Conservation (phyloP, 2,329 filamentous ascomycete genomes). For the Xylariales sp. region DNA sequence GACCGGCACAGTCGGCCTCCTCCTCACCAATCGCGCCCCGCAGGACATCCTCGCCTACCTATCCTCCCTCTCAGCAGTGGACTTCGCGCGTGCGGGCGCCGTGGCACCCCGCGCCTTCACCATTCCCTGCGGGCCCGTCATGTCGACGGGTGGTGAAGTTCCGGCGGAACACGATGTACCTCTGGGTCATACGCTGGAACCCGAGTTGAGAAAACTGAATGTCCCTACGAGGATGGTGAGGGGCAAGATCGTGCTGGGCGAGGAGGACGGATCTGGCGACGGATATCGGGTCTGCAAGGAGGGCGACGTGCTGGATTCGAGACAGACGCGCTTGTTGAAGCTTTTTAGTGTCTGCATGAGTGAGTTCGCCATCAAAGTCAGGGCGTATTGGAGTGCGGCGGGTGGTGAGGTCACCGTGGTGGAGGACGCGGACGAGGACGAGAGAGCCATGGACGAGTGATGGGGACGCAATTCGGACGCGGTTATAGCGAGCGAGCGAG, state of each 20-base stretch:
- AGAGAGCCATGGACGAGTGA: slow-evolving; percentile 1
- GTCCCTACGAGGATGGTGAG: slow-evolving; percentile 85
- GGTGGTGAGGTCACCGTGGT: slow-evolving; percentile 56
- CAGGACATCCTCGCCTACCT: slow-evolving; percentile 69
- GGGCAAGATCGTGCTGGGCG: slow-evolving; percentile 74
- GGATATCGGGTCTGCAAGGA: slow-evolving; percentile 78
- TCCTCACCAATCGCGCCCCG: slow-evolving; percentile 79
- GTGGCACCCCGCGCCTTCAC: slow-evolving; percentile 69
- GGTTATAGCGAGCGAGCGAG: no score
- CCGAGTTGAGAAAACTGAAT: slow-evolving; percentile 80
- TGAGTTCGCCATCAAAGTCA: slow-evolving; percentile 79
- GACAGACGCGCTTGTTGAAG: slow-evolving; percentile 91
- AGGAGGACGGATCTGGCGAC: slow-evolving; percentile 43
- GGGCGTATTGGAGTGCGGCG: slow-evolving; percentile 67
- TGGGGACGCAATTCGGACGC: neutral
- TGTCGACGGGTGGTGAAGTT: slow-evolving; percentile 75
- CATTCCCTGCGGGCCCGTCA: slow-evolving; percentile 78
- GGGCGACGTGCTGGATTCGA: slow-evolving; percentile 79
- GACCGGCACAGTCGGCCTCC: slow-evolving; percentile 77
- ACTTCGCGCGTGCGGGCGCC: slow-evolving; percentile 87
- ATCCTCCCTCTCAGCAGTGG: slow-evolving; percentile 64
- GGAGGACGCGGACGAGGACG: slow-evolving; percentile 20
- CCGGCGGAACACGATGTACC: slow-evolving; percentile 78
- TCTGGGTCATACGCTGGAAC: slow-evolving; percentile 83
- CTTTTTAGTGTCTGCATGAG: slow-evolving; percentile 86